A percentile compares a stretch with the other conserved stretches of the same genome.
Conservation (phyloP, 306 rosid species). For the Clitoria ternatea region DNA sequence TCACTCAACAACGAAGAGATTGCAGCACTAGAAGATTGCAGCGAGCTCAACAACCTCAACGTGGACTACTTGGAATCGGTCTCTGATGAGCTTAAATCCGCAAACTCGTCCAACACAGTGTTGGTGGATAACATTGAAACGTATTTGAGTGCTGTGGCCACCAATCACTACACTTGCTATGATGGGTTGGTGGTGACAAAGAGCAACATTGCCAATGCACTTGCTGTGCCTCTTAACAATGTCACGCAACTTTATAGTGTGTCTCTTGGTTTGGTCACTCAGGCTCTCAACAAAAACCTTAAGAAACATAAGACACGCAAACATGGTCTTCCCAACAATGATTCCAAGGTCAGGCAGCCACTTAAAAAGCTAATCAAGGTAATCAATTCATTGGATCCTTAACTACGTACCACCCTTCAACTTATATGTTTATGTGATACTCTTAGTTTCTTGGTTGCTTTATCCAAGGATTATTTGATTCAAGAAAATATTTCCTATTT, state of each 20-base stretch:
- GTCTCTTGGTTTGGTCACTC: constrained; percentile 58
- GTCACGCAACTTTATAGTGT: constrained; percentile 54
- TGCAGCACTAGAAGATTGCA: constrained; percentile 60
- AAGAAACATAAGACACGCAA: constrained; percentile 28
- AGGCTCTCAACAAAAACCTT: constrained; percentile 37
- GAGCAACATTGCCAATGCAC: constrained; percentile 34
- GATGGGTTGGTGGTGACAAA: constrained; percentile 52
- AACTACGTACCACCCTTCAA: too few species aligned
- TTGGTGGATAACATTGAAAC: constrained; percentile 47
- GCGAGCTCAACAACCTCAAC: constrained; percentile 48
- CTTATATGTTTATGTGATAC: not conserved
- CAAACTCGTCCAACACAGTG: not conserved
- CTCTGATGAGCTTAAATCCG: constrained; percentile 21
- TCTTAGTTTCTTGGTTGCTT: too few species aligned
- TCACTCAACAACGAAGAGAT: constrained; percentile 23
- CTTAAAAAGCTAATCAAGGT: constrained; percentile 62
- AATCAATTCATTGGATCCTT: not conserved
- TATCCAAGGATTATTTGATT: too few species aligned
- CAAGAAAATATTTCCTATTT: too few species aligned
- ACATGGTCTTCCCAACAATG: constrained; percentile 26
- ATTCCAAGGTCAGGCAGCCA: constrained; percentile 41
- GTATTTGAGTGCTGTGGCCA: constrained; percentile 62
- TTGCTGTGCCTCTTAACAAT: constrained; percentile 40
- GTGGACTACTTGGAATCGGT: constrained; percentile 49
- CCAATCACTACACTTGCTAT: constrained; percentile 71